phyloP scores from a whole-genome alignment of 192 early-diverging fungal species.

The Coemansia asiatica region DNA sequence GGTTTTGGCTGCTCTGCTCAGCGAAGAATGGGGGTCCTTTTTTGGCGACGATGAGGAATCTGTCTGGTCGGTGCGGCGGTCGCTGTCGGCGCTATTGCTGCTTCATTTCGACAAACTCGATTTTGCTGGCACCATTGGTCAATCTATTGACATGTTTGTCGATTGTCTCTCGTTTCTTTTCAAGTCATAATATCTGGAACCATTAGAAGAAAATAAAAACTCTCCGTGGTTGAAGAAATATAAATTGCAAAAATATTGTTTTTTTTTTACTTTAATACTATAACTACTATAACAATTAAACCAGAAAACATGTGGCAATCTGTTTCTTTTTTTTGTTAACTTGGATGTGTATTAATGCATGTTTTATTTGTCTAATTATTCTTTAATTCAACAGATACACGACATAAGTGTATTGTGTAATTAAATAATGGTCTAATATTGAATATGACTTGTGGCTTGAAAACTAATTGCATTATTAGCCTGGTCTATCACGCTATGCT shows the following conservation, averaged over 20 bases:
- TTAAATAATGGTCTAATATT: neutral
- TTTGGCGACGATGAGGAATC: neutral
- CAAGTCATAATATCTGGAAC: neutral
- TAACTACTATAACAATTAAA: neutral
- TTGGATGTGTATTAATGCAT: neutral
- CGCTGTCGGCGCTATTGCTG: neutral
- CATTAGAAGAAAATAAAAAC: no score
- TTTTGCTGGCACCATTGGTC: conserved; percentile 5
- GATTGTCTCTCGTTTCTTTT: conserved; percentile 2
- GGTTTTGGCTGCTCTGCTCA: conserved; percentile 8
- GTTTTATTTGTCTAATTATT: conserved; percentile 8
- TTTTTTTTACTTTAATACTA: no score
- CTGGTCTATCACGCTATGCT: no score
- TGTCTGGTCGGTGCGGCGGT: neutral
- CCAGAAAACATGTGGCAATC: no score
- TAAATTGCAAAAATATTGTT: neutral
- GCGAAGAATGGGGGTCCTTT: conserved; percentile 10
- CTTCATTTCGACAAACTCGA: conserved; percentile 17
- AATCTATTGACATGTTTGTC: conserved; percentile 3
- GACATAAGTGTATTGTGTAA: neutral
- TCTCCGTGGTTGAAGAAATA: no score
- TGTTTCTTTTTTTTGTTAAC: neutral
- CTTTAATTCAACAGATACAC: neutral
- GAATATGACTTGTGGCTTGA: neutral
- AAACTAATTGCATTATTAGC: neutral